Conservation (phyloP, 805 yeast genomes). For the Saccharomycopsis javanensis region DNA sequence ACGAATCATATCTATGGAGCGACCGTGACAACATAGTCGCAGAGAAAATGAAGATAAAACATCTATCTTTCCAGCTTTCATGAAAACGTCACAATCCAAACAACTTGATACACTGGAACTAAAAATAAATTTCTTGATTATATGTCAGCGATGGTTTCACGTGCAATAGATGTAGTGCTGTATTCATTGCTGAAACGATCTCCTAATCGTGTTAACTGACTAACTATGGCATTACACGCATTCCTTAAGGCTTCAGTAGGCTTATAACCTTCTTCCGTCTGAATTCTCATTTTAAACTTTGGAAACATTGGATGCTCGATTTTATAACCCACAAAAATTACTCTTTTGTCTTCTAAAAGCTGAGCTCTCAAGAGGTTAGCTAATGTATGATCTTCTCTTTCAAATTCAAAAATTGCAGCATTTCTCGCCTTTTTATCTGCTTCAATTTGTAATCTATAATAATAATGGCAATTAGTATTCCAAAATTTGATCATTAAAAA, state of each 20-base stretch:
- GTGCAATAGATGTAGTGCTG: conserved; percentile 72
- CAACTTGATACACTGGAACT: too few relatives aligned
- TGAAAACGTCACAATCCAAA: too few relatives aligned
- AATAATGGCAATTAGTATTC: background rate
- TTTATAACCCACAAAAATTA: conserved; percentile 94
- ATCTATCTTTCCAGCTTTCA: too few relatives aligned
- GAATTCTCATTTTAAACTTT: conserved; percentile 85
- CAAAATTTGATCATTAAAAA: too few relatives aligned
- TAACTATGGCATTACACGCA: conserved; percentile 78
- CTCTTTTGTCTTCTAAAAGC: conserved; percentile 74
- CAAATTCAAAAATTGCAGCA: conserved; percentile 85
- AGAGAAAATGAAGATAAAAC: too few relatives aligned
- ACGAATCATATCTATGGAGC: too few relatives aligned
- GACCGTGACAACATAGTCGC: too few relatives aligned
- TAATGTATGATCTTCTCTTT: conserved; percentile 94
- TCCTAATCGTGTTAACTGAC: conserved; percentile 64
- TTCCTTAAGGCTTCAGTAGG: conserved; percentile 85
- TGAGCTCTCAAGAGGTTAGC: conserved; percentile 87
- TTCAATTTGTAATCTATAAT: conserved; percentile 57
- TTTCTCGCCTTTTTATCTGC: conserved; percentile 95
- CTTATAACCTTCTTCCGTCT: conserved; percentile 89
- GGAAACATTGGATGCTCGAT: conserved; percentile 98
- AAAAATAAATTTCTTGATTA: background rate
- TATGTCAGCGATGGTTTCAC: conserved; percentile 26
- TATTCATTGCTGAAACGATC: conserved; percentile 84